phyloP scores from a whole-genome alignment of 306 rosid species.

The Arachis hypogaea region DNA sequence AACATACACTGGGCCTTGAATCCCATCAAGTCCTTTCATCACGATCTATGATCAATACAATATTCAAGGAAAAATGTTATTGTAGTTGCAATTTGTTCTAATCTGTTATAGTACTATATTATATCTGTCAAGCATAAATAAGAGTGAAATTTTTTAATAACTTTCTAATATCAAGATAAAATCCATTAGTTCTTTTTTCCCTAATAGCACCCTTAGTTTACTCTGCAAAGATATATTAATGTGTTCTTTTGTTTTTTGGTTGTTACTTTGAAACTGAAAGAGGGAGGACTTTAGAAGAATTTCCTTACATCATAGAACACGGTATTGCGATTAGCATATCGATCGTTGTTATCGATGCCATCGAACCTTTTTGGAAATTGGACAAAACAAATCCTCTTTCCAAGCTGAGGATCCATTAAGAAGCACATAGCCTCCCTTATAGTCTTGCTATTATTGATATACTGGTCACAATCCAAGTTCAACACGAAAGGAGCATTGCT shows the following conservation, averaged over 20 bases:
- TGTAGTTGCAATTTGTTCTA: conserved; percentile 6
- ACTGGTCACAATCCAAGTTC: conserved; percentile 97
- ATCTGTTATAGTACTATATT: too few relatives aligned
- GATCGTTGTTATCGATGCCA: conserved; percentile 73
- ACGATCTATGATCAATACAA: conserved; percentile 59
- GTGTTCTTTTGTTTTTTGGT: too few relatives aligned
- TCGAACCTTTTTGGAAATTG: conserved; percentile 93
- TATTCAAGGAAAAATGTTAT: conserved; percentile 35
- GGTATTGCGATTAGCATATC: conserved; percentile 83
- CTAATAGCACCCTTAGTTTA: too few relatives aligned
- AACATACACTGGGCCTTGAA: conserved; percentile 96
- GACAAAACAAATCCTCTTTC: conserved; percentile 79
- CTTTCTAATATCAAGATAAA: too few relatives aligned
- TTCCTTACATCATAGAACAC: conserved; percentile 85
- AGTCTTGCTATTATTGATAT: conserved; percentile 91
- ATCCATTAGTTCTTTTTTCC: too few relatives aligned
- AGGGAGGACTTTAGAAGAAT: conserved; percentile 15
- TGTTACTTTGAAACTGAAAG: too few relatives aligned
- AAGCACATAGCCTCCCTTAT: conserved; percentile 97
- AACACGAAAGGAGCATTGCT: conserved; percentile 93
- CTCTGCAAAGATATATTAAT: too few relatives aligned
- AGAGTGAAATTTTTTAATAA: too few relatives aligned
- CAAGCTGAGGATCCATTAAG: conserved; percentile 85
- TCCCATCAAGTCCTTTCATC: conserved; percentile 97
- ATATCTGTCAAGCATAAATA: too few relatives aligned